These are phyloP conservation scores for Cucurbitaria berberidis DNA, from an alignment of 2,329 filamentous ascomycete species.

Conservation along the genomic window DNA sequence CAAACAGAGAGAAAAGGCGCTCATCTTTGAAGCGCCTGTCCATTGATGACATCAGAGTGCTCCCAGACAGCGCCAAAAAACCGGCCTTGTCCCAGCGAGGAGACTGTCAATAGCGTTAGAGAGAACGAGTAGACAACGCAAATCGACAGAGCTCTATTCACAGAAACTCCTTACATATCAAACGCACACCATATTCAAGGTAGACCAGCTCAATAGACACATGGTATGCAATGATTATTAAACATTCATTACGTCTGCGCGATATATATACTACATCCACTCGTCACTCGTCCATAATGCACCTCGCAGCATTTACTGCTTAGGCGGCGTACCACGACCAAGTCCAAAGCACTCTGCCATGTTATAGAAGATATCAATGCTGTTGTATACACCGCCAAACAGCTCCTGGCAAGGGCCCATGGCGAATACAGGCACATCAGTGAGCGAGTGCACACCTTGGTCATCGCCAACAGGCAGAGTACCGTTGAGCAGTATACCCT, in stretches of 20 bases:
- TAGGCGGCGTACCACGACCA: slow-evolving; percentile 26
- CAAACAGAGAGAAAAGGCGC: no score
- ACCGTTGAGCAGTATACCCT: slow-evolving; percentile 79
- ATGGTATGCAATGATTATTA: slow-evolving; percentile 2
- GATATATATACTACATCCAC: slow-evolving; percentile 2
- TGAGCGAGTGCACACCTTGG: slow-evolving; percentile 58
- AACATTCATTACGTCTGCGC: slow-evolving; percentile 12
- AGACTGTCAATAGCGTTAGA: no score
- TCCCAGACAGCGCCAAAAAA: no score
- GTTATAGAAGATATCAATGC: slow-evolving; percentile 76
- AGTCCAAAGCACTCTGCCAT: slow-evolving; percentile 71
- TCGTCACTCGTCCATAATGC: background rate
- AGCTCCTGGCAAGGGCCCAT: slow-evolving; percentile 78
- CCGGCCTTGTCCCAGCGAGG: no score
- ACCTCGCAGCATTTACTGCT: background rate
- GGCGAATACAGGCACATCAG: slow-evolving; percentile 67
- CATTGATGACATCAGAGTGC: no score
- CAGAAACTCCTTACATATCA: no score
- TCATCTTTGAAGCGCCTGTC: no score
- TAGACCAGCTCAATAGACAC: background rate
- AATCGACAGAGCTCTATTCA: no score
- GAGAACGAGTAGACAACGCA: no score
- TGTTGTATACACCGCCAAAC: slow-evolving; percentile 74
- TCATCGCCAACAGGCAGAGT: slow-evolving; percentile 68
- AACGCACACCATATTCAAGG: no score